A percentile compares a stretch with the other conserved stretches of the same genome.
Conservation (phyloP, 1,284 basidiomycete species). For the Entoloma clypeatum region DNA sequence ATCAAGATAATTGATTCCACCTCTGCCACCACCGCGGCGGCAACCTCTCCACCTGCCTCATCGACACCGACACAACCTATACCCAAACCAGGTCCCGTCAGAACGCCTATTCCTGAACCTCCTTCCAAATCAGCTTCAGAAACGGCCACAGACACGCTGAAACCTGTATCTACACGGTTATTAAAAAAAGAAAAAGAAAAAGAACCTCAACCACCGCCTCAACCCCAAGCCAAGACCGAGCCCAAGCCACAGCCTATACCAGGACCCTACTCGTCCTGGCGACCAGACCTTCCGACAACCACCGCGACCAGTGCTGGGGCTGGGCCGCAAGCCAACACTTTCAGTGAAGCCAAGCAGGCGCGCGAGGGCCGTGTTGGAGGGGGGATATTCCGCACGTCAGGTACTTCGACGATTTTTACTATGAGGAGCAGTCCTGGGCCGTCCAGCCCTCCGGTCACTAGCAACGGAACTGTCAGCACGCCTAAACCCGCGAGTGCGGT, state of each 20-base stretch:
- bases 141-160: conserved; percentile 26
- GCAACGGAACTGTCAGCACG: conserved; percentile 11
- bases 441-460: conserved; percentile 5
- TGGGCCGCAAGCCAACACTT: conserved; percentile 30
- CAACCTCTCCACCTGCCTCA: conserved; percentile 3
- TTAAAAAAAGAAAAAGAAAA: conserved; percentile 20
- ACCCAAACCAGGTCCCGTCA: neutral
- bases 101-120: neutral
- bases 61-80: neutral
- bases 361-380: conserved; percentile 52
- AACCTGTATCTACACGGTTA: conserved; percentile 34
- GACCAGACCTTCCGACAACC: neutral
- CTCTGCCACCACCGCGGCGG: conserved; percentile 15
- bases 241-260: conserved; percentile 1
- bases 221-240: conserved; percentile 8
- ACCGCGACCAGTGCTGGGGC: conserved; percentile 19
- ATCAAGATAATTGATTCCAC: conserved; percentile 59
- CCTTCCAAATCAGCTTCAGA: conserved; percentile 11
- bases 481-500: conserved; percentile 7
- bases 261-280: neutral
- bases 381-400: conserved; percentile 55
- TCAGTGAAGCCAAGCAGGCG: conserved; percentile 51
- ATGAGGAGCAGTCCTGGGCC: conserved; percentile 16
- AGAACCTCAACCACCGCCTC: conserved; percentile 5
- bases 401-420: conserved; percentile 45